Percentiles rank a stretch among this genome's conserved stretches.
These are phyloP conservation scores for Colletotrichum sp. DNA, from an alignment of 2,329 filamentous ascomycete genomes.

Conservation along the genomic window DNA sequence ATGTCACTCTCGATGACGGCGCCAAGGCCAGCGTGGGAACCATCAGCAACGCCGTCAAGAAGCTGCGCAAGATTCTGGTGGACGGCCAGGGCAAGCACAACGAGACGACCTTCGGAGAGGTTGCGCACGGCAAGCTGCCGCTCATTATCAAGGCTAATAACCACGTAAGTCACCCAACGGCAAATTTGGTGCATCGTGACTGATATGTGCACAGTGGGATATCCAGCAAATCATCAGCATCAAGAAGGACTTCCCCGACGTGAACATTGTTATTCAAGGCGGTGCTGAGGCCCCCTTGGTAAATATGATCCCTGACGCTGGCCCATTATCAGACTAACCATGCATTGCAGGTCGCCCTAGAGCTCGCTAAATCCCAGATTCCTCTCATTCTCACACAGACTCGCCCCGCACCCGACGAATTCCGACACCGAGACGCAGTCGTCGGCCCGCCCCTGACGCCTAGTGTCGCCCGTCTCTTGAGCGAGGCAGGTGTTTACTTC, in stretches of 20 bases:
- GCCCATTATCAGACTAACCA: background rate
- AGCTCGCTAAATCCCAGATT: slow-evolving; percentile 42
- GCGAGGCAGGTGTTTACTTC: slow-evolving; percentile 43
- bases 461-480: slow-evolving; percentile 41
- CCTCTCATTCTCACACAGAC: slow-evolving; percentile 47
- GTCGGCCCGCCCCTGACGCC: slow-evolving; percentile 46
- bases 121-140: slow-evolving; percentile 40
- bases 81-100: slow-evolving; percentile 38
- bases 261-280: slow-evolving; percentile 43
- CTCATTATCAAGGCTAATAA: slow-evolving; percentile 40
- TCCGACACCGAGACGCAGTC: slow-evolving; percentile 40
- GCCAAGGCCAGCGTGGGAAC: slow-evolving; percentile 31
- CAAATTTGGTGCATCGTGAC: background rate
- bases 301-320: slow-evolving; percentile 6
- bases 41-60: slow-evolving; percentile 30
- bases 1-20: slow-evolving; percentile 41
- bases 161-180: slow-evolving; percentile 2
- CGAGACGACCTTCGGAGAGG: slow-evolving; percentile 37
- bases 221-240: slow-evolving; percentile 44
- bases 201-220: slow-evolving; percentile 35
- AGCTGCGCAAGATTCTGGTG: slow-evolving; percentile 39
- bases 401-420: slow-evolving; percentile 36
- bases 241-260: slow-evolving; percentile 36
- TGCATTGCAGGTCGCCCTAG: slow-evolving; percentile 35
- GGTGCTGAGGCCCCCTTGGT: slow-evolving; percentile 43